Conservation (phyloP, 257 asterid species). For the Rehmannia glutinosa region DNA sequence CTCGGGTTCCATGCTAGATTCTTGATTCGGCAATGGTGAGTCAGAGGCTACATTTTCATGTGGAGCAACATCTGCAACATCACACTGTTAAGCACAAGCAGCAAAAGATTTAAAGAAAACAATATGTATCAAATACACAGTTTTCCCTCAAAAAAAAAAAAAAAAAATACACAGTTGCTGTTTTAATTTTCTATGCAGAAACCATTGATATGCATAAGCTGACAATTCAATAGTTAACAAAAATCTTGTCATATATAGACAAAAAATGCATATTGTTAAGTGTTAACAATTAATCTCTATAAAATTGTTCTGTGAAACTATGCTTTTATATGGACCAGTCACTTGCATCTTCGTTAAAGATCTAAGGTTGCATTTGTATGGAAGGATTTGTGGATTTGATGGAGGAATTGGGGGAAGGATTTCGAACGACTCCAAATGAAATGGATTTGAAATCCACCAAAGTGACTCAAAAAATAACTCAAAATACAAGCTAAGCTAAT, state of each 20-base stretch:
- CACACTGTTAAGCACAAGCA: constrained; percentile 17
- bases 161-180: not conserved
- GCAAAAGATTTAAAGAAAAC: not conserved
- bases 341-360: too few species aligned
- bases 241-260: not conserved
- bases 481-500: too few species aligned
- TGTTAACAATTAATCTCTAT: not conserved
- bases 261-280: not conserved
- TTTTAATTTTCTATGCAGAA: not conserved
- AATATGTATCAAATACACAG: not conserved
- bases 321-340: not conserved
- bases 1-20: constrained; percentile 22
- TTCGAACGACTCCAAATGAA: too few species aligned
- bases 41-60: constrained; percentile 27
- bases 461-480: too few species aligned
- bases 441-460: too few species aligned
- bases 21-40: constrained; percentile 28
- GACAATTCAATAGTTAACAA: not conserved
- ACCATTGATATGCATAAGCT: not conserved
- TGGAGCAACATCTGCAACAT: constrained; percentile 36
- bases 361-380: too few species aligned
- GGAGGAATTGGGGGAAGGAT: too few species aligned
- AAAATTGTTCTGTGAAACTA: not conserved
- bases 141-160: not conserved
- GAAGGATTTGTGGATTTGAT: too few species aligned